phyloP scores from a whole-genome alignment of 345 rosid genomes.

The Citrus maxima region DNA sequence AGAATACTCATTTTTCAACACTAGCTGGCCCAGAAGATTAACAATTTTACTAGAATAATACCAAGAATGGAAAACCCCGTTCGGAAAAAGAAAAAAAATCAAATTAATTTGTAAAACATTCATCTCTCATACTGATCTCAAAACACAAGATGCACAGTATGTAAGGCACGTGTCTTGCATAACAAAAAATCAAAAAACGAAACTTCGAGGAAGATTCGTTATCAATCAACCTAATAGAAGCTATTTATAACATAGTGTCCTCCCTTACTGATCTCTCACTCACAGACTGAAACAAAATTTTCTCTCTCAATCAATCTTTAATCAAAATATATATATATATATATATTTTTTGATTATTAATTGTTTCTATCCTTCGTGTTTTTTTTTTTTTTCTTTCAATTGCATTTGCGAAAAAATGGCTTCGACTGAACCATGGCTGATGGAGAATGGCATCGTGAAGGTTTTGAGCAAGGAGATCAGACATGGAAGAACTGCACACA shows the following conservation, averaged over 20 bases:
- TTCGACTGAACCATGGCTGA: constrained; percentile 38
- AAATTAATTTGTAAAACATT: no score
- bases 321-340: neutral
- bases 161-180: neutral
- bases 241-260: constrained; percentile 16
- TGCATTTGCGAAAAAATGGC: constrained; percentile 17
- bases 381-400: no score
- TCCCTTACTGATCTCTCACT: neutral
- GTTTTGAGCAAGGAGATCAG: constrained; percentile 52
- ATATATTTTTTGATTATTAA: no score
- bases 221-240: no score
- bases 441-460: constrained; percentile 62
- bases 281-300: neutral
- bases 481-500: constrained; percentile 75
- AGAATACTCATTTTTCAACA: neutral
- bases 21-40: no score
- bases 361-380: no score
- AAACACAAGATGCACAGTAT: neutral
- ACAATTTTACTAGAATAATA: neutral
- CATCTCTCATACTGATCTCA: no score
- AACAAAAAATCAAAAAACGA: neutral
- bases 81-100: no score
- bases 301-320: no score
- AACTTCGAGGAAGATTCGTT: constrained; percentile 25
- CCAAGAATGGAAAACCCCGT: no score